Base-by-base conservation (phyloP, 805 yeast genomes). In the Kazachstania viticola region DNA sequence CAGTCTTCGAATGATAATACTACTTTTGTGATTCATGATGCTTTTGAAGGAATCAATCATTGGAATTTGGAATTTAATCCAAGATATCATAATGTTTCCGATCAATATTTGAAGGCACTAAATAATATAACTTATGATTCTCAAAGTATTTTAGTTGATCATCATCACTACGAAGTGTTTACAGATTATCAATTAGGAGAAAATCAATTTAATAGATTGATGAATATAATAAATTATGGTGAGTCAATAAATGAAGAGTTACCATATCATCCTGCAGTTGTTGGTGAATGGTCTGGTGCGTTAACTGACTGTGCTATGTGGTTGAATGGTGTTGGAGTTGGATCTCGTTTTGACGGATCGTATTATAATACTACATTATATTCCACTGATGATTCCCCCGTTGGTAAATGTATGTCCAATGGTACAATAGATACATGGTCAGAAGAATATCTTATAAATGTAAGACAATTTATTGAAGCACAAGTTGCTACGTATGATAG, bases 161-260 rank as follows among this genome's bases (percentile, higher is more conserved):
- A 83, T 60, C 95, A 87, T 59, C 83, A 79, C 54, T 87, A 87
- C 59, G 93, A 85, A 61, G 88, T 84, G 14, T 87, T 88, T 55
- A 65, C 75, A 12, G 65, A 65, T 25, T 73, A 62, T 17, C 81
- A 81, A 57, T 66, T 84, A 34, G 46, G 60, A 31, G 65, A 56
- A 36, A 31, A 64, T 38, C 49, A 54, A 46, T 34, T 37, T 34
- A 40, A 55, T 37, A 46, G 68, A 49, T 18, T 49, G 3, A 31
- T 44, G 34, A 39, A 46, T 35, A 56, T 48, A 48, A 55, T 49
- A 40, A 54, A 38, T 37, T 60, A 33, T 46, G 69, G 50, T 14
- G 45, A 30, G 22, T 38, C 54, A 1, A 44, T 61, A 18, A 12
- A 19, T 2, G 46, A 47, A 7, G 60, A 60, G 25, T 65, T 65